Evolutionary conservation across 2,329 filamentous ascomycete genomes (phyloP).

Genomic region (Neurospora crassa): DNA sequence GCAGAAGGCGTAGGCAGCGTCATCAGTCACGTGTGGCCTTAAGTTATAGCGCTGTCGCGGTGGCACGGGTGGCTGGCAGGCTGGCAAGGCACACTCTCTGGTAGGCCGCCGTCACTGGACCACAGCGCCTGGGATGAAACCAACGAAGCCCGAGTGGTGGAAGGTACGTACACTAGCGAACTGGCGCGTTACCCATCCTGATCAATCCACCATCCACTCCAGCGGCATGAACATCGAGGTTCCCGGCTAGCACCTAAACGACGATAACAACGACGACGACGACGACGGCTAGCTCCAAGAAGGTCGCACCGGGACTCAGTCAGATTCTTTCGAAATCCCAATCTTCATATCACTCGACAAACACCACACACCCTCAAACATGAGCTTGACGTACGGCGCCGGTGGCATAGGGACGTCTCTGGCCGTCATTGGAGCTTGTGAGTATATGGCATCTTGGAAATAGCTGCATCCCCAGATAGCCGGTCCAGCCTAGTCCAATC

Average conservation of each 20-base stretch:
- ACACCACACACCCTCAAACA: conserved; percentile 28
- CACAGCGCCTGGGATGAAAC: neutral
- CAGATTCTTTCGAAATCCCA: neutral
- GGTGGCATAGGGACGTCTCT: conserved; percentile 60
- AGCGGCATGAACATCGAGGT: neutral
- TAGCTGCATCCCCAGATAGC: neutral
- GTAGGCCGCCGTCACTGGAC: neutral
- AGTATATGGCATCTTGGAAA: conserved; percentile 27
- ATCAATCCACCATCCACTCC: neutral
- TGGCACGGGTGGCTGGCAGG: neutral
- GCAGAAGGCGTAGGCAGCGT: neutral
- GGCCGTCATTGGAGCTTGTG: conserved; percentile 70
- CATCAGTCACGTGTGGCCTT: neutral
- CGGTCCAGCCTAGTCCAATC: neutral
- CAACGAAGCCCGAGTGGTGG: neutral
- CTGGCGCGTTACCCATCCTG: neutral
- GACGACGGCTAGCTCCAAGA: neutral
- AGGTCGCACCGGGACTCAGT: neutral
- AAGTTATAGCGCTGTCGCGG: neutral
- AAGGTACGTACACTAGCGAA: neutral
- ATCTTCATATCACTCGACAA: neutral
- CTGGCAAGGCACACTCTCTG: neutral
- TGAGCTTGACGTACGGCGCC: conserved; percentile 65
- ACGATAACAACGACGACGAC: neutral
- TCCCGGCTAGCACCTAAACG: neutral